A percentile compares a stretch with the other conserved stretches of the same genome.
These are phyloP conservation scores for Panaeolus papilionaceus DNA, from an alignment of 768 basidiomycete genomes.

Conservation along the genomic window DNA sequence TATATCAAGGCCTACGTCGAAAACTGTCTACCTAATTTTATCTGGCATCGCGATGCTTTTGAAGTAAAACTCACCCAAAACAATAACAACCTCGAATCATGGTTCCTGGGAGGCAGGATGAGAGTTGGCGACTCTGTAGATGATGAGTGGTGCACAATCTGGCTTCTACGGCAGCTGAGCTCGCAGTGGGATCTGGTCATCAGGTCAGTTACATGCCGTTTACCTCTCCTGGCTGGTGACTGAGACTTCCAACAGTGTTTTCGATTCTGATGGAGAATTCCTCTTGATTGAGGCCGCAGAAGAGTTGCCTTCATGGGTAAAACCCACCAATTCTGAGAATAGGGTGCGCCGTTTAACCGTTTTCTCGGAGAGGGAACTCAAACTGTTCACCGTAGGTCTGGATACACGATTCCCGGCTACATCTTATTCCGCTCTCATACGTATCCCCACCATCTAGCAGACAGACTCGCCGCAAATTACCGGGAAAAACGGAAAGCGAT, in stretches of 20 bases:
- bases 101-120: slow-evolving; percentile 82
- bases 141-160: slow-evolving; percentile 96
- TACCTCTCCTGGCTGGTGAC: slow-evolving; percentile 15
- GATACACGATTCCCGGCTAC: slow-evolving; percentile 83
- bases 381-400: slow-evolving; percentile 72
- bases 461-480: slow-evolving; percentile 51
- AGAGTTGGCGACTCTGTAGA: slow-evolving; percentile 96
- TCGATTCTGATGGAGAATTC: slow-evolving; percentile 95
- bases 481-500: slow-evolving; percentile 49
- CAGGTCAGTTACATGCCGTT: slow-evolving; percentile 55
- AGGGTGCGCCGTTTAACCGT: slow-evolving; percentile 69
- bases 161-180: slow-evolving; percentile 83
- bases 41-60: slow-evolving; percentile 89
- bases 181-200: slow-evolving; percentile 81
- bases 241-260: slow-evolving; percentile 50
- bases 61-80: slow-evolving; percentile 72
- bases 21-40: slow-evolving; percentile 58
- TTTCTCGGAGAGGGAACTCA: slow-evolving; percentile 38
- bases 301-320: slow-evolving; percentile 87
- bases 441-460: slow-evolving; percentile 70
- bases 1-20: slow-evolving; percentile 67
- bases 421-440: slow-evolving; percentile 85
- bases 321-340: slow-evolving; percentile 90
- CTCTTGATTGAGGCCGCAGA: slow-evolving; percentile 96
- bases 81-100: slow-evolving; percentile 41